Conservation (phyloP, 2,329 filamentous ascomycete species). For the Hirsutella minnesotensis region DNA sequence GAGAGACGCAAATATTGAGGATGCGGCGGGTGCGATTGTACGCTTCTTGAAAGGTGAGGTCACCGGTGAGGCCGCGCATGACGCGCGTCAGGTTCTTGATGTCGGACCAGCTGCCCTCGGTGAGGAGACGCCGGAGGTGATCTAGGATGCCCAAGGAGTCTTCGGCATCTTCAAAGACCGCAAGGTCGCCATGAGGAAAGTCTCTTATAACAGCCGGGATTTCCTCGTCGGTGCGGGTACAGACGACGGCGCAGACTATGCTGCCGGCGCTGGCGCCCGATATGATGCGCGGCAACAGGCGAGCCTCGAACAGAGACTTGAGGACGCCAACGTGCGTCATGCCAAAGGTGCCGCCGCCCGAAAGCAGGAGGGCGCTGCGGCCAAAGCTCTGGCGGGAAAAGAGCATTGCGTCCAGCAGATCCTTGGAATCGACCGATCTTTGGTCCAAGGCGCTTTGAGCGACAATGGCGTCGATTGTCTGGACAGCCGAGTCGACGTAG, state of each 20-base stretch:
- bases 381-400: slow-evolving; percentile 70
- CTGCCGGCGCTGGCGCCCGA: slow-evolving; percentile 81
- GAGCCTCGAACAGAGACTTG: slow-evolving; percentile 65
- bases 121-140: slow-evolving; percentile 62
- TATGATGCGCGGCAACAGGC: slow-evolving; percentile 72
- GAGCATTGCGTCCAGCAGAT: slow-evolving; percentile 55
- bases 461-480: slow-evolving; percentile 62
- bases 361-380: slow-evolving; percentile 71
- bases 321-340: slow-evolving; percentile 88
- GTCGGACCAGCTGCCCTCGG: slow-evolving; percentile 75
- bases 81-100: slow-evolving; percentile 71
- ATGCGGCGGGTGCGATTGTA: slow-evolving; percentile 91
- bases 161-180: slow-evolving; percentile 59
- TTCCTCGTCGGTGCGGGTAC: slow-evolving; percentile 66
- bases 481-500: slow-evolving; percentile 70
- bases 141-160: slow-evolving; percentile 50
- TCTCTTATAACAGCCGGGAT: slow-evolving; percentile 55
- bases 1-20: slow-evolving; percentile 88
- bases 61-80: slow-evolving; percentile 69
- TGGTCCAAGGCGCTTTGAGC: slow-evolving; percentile 42
- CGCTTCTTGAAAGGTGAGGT: slow-evolving; percentile 90
- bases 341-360: slow-evolving; percentile 78
- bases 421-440: slow-evolving; percentile 41
- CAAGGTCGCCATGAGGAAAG: slow-evolving; percentile 70
- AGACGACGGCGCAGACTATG: slow-evolving; percentile 73